Conservation (phyloP, 352 stramenopile genomes). For the Pythium guiyangense region DNA sequence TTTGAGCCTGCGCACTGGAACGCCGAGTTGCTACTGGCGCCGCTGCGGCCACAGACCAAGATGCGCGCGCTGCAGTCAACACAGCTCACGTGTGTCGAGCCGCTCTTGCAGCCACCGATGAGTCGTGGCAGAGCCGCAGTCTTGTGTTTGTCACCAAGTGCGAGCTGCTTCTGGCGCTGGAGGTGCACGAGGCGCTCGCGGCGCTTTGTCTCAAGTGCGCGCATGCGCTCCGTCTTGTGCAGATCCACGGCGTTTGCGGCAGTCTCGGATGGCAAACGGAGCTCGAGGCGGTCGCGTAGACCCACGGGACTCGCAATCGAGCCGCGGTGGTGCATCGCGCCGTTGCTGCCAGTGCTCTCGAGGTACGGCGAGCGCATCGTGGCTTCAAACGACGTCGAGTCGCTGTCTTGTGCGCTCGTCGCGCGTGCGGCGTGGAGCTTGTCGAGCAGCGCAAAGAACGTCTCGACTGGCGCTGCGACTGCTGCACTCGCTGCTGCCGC, state of each 20-base stretch:
- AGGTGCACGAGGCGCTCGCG: conserved; percentile 28
- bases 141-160: conserved; percentile 51
- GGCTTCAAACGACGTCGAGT: neutral
- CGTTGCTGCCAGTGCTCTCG: neutral
- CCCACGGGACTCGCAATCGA: neutral
- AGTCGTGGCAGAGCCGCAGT: conserved; percentile 45
- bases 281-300: neutral
- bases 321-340: neutral
- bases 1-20: conserved; percentile 43
- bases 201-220: conserved; percentile 58
- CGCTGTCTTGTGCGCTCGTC: neutral
- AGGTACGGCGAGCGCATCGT: no score
- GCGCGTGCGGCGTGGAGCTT: conserved; percentile 9
- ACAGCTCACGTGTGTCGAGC: conserved; percentile 48
- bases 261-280: neutral
- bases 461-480: conserved; percentile 22
- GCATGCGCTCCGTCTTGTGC: conserved; percentile 52
- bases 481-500: neutral
- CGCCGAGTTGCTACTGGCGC: conserved; percentile 8
- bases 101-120: conserved; percentile 68
- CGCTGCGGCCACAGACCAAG: conserved; percentile 23
- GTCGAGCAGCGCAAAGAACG: conserved; percentile 43
- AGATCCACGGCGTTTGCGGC: conserved; percentile 2
- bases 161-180: conserved; percentile 54
- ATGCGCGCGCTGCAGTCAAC: conserved; percentile 47